Conservation (phyloP, 352 stramenopile species). For the Phytopythium helicoides region DNA sequence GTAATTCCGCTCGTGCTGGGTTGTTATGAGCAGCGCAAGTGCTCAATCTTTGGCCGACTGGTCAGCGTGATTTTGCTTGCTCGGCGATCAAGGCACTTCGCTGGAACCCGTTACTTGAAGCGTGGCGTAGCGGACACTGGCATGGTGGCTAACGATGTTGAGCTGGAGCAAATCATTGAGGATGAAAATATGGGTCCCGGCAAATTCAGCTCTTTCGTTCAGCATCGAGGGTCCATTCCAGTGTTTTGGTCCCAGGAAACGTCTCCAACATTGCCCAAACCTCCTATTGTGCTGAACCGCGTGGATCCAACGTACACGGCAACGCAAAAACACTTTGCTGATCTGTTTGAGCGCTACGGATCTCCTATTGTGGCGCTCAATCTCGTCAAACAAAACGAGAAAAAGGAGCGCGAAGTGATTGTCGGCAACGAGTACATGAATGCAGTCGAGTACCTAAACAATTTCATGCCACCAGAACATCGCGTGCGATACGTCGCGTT, state of each 20-base stretch:
- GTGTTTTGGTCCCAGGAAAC: slow-evolving; percentile 99
- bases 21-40: slow-evolving; percentile 97
- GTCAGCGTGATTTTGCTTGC: slow-evolving; percentile 97
- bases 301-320: slow-evolving; percentile 96
- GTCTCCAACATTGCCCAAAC: slow-evolving; percentile 97
- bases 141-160: slow-evolving; percentile 99
- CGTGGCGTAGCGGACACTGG: slow-evolving; percentile 96
- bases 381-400: slow-evolving; percentile 97
- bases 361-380: slow-evolving; percentile 97
- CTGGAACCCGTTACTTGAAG: slow-evolving; percentile 98
- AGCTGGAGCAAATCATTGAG: slow-evolving; percentile 97
- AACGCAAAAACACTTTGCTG: slow-evolving; percentile 92
- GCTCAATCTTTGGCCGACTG: slow-evolving; percentile 93
- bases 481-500: slow-evolving; percentile 97
- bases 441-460: slow-evolving; percentile 98
- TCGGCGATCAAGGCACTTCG: slow-evolving; percentile 97
- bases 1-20: slow-evolving; percentile 93
- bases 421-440: slow-evolving; percentile 98
- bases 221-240: slow-evolving; percentile 99
- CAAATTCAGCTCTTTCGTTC: slow-evolving; percentile 96
- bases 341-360: slow-evolving; percentile 96
- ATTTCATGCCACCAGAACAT: slow-evolving; percentile 86
- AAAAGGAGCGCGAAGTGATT: slow-evolving; percentile 96
- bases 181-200: slow-evolving; percentile 86
- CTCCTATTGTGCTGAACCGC: slow-evolving; percentile 95